phyloP scores from a whole-genome alignment of 176 grass and related monocot genomes.

The Oryza punctata region DNA sequence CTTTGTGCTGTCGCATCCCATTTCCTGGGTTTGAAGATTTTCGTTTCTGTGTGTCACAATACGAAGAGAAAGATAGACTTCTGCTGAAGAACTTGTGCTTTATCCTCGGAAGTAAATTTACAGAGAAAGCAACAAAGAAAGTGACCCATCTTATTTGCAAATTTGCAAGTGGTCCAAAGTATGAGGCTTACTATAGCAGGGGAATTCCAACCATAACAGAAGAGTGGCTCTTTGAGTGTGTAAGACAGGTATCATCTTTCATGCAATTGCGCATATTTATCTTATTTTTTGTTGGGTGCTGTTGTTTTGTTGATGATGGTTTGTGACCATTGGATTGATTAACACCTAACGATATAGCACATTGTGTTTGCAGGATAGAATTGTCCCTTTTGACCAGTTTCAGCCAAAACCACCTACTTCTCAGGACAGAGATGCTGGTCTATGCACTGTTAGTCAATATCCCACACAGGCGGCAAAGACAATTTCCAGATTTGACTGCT shows the following conservation, averaged over 20 bases:
- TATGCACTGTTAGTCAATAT: slow-evolving; percentile 69
- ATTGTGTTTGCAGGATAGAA: slow-evolving; percentile 59
- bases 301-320: slow-evolving; percentile 3
- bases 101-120: slow-evolving; percentile 75
- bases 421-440: slow-evolving; percentile 67
- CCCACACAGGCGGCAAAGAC: slow-evolving; percentile 57
- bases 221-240: slow-evolving; percentile 91
- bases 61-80: slow-evolving; percentile 68
- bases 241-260: slow-evolving; percentile 59
- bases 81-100: slow-evolving; percentile 85
- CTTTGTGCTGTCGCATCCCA: slow-evolving; percentile 73
- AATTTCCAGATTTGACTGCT: slow-evolving; percentile 44
- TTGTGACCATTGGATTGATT: slow-evolving; percentile 23
- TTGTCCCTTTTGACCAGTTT: slow-evolving; percentile 71
- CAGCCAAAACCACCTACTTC: slow-evolving; percentile 52
- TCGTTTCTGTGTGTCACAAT: slow-evolving; percentile 73
- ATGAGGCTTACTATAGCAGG: slow-evolving; percentile 62
- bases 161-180: slow-evolving; percentile 69
- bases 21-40: slow-evolving; percentile 70
- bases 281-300: background rate
- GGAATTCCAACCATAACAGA: slow-evolving; percentile 58
- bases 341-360: slow-evolving; percentile 1
- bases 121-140: slow-evolving; percentile 56
- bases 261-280: slow-evolving; percentile 30
- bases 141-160: slow-evolving; percentile 90